Conservation (phyloP, 768 basidiomycete species). For the Butyriboletus loyo region DNA sequence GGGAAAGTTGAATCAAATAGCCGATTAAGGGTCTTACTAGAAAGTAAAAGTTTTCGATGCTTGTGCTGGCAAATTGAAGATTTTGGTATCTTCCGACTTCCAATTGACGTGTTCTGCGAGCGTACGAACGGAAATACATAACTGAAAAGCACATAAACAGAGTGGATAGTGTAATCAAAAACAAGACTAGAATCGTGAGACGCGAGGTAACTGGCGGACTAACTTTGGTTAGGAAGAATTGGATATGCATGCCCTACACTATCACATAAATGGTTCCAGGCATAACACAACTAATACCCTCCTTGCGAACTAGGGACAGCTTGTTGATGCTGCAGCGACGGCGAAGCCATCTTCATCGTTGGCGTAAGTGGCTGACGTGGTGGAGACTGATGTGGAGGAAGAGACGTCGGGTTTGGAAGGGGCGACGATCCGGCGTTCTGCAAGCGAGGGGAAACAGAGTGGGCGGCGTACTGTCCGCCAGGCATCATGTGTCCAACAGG, state of each 20-base stretch:
- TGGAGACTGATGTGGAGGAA: conserved; percentile 42
- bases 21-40: no score
- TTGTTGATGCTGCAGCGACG: conserved; percentile 55
- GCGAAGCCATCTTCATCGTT: conserved; percentile 52
- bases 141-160: conserved; percentile 39
- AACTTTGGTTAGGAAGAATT: conserved; percentile 6
- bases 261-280: conserved; percentile 10
- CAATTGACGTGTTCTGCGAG: conserved; percentile 20
- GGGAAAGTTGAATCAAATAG: no score
- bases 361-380: conserved; percentile 50
- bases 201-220: conserved; percentile 12
- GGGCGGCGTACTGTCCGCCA: conserved; percentile 41
- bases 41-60: no score
- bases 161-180: conserved; percentile 35
- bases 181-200: conserved; percentile 24
- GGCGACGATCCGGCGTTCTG: conserved; percentile 46
- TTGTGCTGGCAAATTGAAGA: no score
- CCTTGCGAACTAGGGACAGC: conserved; percentile 49
- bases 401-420: conserved; percentile 40
- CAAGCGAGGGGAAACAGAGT: conserved; percentile 49
- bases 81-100: conserved; percentile 13
- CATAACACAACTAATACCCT: conserved; percentile 41
- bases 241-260: conserved; percentile 13
- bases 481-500: conserved; percentile 29
- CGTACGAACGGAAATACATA: conserved; percentile 35